Percentiles rank a stretch among this genome's conserved stretches.
These are phyloP conservation scores for Daldinia grandis DNA, from an alignment of 495 filamentous ascomycete genomes.

Conservation along the genomic window DNA sequence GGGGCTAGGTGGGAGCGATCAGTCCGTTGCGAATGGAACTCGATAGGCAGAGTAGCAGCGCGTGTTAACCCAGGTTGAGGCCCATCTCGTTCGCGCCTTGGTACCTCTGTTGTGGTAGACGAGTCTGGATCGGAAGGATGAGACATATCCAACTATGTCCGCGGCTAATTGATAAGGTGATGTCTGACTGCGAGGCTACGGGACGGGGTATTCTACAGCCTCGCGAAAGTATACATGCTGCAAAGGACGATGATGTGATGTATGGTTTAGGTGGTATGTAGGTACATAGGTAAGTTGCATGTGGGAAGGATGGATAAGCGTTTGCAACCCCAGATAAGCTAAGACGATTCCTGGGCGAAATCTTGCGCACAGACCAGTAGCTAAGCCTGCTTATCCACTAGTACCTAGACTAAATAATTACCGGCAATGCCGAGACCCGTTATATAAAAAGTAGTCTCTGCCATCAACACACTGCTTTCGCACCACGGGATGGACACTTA, in stretches of 20 bases:
- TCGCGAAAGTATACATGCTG: constrained; percentile 12
- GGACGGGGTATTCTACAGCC: constrained; percentile 19
- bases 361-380: neutral
- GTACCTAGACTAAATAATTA: neutral
- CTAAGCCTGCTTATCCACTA: neutral
- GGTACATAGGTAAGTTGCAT: neutral
- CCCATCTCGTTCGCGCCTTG: constrained; percentile 14
- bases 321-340: neutral
- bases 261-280: neutral
- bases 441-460: neutral
- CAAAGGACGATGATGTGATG: neutral
- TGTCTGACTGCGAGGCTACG: neutral
- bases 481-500: neutral
- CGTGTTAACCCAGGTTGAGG: constrained; percentile 45
- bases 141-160: constrained; percentile 16
- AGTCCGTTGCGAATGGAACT: constrained; percentile 48
- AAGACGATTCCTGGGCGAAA: neutral
- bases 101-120: constrained; percentile 5
- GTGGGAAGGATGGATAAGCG: too few relatives aligned
- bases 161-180: neutral
- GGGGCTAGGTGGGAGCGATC: constrained; percentile 72
- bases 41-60: constrained; percentile 53
- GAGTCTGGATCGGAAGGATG: constrained; percentile 7
- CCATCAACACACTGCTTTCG: neutral
- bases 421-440: neutral